Evolutionary conservation across 163 green algal genomes (phyloP).

Genomic region (Chlorella variabilis): DNA sequence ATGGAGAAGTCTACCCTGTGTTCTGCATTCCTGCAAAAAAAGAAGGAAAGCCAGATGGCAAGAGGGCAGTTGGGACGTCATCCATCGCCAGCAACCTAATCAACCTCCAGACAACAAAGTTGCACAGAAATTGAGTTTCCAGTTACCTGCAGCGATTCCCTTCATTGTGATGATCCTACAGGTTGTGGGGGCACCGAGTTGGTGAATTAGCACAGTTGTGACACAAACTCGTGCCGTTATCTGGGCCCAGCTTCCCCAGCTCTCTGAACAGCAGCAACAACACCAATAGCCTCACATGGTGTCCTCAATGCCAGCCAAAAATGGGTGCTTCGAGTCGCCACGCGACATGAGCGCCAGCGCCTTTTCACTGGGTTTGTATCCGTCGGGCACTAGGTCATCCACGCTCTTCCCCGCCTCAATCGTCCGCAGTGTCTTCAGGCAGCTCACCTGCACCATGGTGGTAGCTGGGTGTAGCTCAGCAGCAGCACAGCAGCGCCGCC

Average conservation of each 20-base stretch:
- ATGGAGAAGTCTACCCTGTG: no score
- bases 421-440: slow-evolving; percentile 57
- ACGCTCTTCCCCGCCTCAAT: slow-evolving; percentile 47
- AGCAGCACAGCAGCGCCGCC: neutral
- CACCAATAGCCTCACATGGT: slow-evolving; percentile 58
- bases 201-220: no score
- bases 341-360: slow-evolving; percentile 75
- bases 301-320: slow-evolving; percentile 79
- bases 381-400: slow-evolving; percentile 53
- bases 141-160: slow-evolving; percentile 74
- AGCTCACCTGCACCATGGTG: slow-evolving; percentile 76
- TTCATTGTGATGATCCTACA: slow-evolving; percentile 96
- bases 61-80: no score
- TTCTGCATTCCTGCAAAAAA: slow-evolving; percentile 92
- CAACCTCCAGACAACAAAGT: no score
- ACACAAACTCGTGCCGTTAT: no score
- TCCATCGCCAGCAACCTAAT: no score
- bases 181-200: neutral
- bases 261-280: neutral
- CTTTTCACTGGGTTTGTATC: slow-evolving; percentile 60
- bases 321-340: slow-evolving; percentile 66
- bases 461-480: no score
- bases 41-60: no score
- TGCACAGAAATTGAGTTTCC: no score
- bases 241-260: neutral